Conservation (phyloP, 2,329 filamentous ascomycete species). For the Colletotrichum musae region DNA sequence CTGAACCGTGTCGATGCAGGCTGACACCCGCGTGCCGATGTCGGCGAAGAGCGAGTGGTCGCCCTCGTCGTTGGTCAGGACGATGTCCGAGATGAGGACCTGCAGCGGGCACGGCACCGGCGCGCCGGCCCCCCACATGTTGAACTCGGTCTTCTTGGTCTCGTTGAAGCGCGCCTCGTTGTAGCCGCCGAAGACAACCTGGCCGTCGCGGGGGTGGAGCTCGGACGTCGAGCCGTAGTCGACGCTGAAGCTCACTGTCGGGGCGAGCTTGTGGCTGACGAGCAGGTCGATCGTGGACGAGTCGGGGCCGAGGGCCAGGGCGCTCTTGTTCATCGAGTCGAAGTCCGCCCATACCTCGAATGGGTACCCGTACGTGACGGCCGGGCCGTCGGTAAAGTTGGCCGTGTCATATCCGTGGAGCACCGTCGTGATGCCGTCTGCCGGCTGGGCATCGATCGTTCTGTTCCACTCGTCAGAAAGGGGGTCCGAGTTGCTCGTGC, state of each 20-base stretch:
- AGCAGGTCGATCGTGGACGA: conserved; percentile 40
- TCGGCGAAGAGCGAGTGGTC: conserved; percentile 40
- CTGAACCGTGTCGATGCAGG: conserved; percentile 43
- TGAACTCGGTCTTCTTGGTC: conserved; percentile 30
- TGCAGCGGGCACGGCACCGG: conserved; percentile 39
- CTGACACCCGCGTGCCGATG: conserved; percentile 31
- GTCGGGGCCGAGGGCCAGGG: conserved; percentile 38
- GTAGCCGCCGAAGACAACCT: conserved; percentile 39
- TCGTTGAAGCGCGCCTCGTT: conserved; percentile 40
- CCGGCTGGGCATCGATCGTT: conserved; percentile 25
- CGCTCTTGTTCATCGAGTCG: conserved; percentile 41
- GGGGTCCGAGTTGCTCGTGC: too few relatives aligned
- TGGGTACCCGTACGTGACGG: conserved; percentile 34
- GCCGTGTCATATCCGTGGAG: conserved; percentile 38
- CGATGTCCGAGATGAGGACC: conserved; percentile 40
- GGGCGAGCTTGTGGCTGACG: conserved; percentile 28
- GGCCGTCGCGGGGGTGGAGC: conserved; percentile 36
- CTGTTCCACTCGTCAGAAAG: conserved; percentile 4
- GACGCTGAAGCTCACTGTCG: conserved; percentile 32
- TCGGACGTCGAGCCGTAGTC: conserved; percentile 42
- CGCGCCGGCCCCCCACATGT: conserved; percentile 36
- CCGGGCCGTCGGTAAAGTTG: conserved; percentile 40
- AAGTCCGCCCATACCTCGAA: conserved; percentile 42
- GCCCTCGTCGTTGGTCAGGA: conserved; percentile 40
- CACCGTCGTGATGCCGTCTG: conserved; percentile 30